phyloP scores from a whole-genome alignment of 352 stramenopile genomes.

The Globisporangium alternatum region DNA sequence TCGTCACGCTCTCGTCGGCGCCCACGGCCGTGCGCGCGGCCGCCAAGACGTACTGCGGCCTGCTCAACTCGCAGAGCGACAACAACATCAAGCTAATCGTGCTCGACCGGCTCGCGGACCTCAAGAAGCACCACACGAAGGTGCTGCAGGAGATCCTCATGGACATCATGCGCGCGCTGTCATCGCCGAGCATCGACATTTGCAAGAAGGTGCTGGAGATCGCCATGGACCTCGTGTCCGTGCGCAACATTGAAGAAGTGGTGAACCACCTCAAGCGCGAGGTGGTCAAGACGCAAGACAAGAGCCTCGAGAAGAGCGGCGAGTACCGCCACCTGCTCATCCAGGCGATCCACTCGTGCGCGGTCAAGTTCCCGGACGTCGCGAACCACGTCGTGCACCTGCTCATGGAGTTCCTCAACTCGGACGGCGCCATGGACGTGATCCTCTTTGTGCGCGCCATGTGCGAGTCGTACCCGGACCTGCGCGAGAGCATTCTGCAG shows the following conservation, averaged over 20 bases:
- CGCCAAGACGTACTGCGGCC: slow-evolving; percentile 95
- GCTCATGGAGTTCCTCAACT: slow-evolving; percentile 99
- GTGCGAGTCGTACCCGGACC: slow-evolving; percentile 94
- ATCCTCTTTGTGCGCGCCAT: slow-evolving; percentile 98
- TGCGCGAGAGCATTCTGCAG: slow-evolving; percentile 91
- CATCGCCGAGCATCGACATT: slow-evolving; percentile 97
- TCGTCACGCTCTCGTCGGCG: slow-evolving; percentile 97
- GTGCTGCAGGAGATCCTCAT: slow-evolving; percentile 98
- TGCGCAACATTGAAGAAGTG: slow-evolving; percentile 98
- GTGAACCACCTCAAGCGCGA: slow-evolving; percentile 89
- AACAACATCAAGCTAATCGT: slow-evolving; percentile 99
- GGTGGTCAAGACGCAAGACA: slow-evolving; percentile 89
- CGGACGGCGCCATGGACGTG: slow-evolving; percentile 97
- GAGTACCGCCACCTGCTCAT: slow-evolving; percentile 98
- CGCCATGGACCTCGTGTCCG: slow-evolving; percentile 96
- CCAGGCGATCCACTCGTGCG: slow-evolving; percentile 96
- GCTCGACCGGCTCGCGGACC: slow-evolving; percentile 94
- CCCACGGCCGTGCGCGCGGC: slow-evolving; percentile 97
- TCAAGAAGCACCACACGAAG: slow-evolving; percentile 98
- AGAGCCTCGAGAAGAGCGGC: slow-evolving; percentile 92
- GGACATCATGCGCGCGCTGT: slow-evolving; percentile 98
- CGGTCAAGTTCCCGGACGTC: slow-evolving; percentile 97
- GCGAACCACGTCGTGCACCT: slow-evolving; percentile 97
- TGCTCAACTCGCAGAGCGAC: slow-evolving; percentile 98
- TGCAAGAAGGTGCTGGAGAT: slow-evolving; percentile 99